Evolutionary conservation across 2,329 filamentous ascomycete genomes (phyloP).

Genomic region (Aureobasidium sp.): DNA sequence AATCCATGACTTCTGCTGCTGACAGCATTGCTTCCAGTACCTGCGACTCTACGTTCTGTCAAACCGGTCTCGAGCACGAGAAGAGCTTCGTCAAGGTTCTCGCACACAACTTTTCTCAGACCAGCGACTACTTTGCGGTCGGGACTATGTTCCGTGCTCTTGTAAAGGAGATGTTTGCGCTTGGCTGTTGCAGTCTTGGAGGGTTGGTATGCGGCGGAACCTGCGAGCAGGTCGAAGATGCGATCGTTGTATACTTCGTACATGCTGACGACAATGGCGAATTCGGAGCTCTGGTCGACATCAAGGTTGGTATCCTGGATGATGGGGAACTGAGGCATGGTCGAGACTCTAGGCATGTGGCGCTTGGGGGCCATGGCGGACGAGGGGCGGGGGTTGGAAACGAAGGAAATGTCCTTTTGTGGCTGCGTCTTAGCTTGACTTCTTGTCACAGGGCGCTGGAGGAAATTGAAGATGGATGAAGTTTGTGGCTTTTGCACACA

Average conservation of each 20-base stretch:
- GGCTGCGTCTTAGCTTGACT: constrained; percentile 9
- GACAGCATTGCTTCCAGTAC: constrained; percentile 86
- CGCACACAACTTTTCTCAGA: constrained; percentile 80
- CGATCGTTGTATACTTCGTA: constrained; percentile 99
- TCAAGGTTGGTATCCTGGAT: constrained; percentile 61
- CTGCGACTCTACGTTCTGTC: constrained; percentile 76
- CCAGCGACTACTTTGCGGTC: constrained; percentile 95
- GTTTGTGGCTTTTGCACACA: background rate
- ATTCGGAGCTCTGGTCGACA: constrained; percentile 63
- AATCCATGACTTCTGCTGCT: constrained; percentile 93
- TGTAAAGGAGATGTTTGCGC: constrained; percentile 82
- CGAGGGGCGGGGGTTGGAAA: constrained; percentile 22
- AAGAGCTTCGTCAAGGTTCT: constrained; percentile 71
- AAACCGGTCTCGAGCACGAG: constrained; percentile 85
- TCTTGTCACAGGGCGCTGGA: constrained; percentile 4
- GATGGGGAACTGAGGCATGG: constrained; percentile 64
- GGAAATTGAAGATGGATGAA: constrained; percentile 6
- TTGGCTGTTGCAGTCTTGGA: constrained; percentile 34
- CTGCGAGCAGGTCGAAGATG: constrained; percentile 83
- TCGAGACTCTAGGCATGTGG: constrained; percentile 59
- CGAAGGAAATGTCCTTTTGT: constrained; percentile 24
- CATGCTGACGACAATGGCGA: constrained; percentile 88
- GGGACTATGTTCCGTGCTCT: constrained; percentile 75
- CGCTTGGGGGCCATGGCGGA: constrained; percentile 37
- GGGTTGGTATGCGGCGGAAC: constrained; percentile 47